Evolutionary conservation across 441 rosid species (phyloP), one percentile per base, ranked within the genome.

Genomic region (Aquilaria agallochum): DNA sequence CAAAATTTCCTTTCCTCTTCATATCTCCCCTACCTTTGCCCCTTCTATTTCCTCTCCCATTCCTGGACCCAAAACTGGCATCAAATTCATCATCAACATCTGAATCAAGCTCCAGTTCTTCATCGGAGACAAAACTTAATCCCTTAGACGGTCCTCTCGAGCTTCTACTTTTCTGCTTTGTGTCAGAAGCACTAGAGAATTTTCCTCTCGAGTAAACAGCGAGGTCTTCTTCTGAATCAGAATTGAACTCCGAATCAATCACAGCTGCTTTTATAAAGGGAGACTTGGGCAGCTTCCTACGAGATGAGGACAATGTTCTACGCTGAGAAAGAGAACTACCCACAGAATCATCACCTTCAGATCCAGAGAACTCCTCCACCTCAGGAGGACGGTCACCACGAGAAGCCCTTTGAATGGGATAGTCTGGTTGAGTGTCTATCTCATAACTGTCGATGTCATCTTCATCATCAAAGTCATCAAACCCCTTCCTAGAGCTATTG

Each of bases 391-490:
- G 72, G 56, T 72, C 74, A 30, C 65, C 76, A n/a, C 58, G 34
- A 55, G 81, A 67, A 44, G 66, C 66, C 56, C 65, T 77, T 53
- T 74, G 66, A 20, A 69, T 66, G 14, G 81, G 74, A 63, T 70
- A 70, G 55, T 50, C 71, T 63, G 57, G 78, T 40, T 65, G 59
- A 50, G 78, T 69, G 46, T 90, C 98, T 58, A 94, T 68, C 82
- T 90, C 98, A 53, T 90, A 94, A 80, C 93, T 87, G 67, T 90
- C 90, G 59, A 94, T 68, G 61, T 90, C 95, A 81, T 93, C 98
- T 68, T 80, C 92, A 63, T 90, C 89, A 33, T 83, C 88, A 67
- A 84, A 84, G 76, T 94, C 99, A 76, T 94, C 88, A 79, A 93
- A 94, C 5, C 96, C 96, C 34, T 40, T 61, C 68, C 85, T 75